Conservation (phyloP, 75 land plant genomes). For the Picea sitchensis region DNA sequence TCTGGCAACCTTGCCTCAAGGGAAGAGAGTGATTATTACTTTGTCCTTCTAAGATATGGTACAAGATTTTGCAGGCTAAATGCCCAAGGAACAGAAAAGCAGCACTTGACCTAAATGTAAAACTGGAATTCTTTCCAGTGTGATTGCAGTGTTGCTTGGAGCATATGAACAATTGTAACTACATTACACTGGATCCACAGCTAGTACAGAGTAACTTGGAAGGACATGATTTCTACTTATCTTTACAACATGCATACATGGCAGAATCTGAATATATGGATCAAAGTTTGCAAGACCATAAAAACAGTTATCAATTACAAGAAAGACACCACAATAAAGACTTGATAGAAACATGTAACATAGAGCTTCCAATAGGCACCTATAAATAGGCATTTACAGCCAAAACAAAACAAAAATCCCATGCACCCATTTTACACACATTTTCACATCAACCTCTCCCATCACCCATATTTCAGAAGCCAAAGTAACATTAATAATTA, state of each 20-base stretch:
- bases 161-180: not conserved
- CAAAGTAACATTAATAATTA: not conserved
- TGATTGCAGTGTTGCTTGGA: not conserved
- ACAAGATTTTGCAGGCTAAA: not conserved
- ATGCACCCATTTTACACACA: not conserved
- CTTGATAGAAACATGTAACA: too few species aligned
- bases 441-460: not conserved
- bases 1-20: too few species aligned
- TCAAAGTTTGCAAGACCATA: too few species aligned
- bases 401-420: conserved; percentile 1
- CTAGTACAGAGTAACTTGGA: not conserved
- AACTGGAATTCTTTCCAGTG: not conserved
- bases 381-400: not conserved
- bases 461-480: not conserved
- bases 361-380: not conserved
- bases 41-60: not conserved
- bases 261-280: too few species aligned
- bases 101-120: not conserved
- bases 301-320: too few species aligned
- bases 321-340: too few species aligned
- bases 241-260: too few species aligned
- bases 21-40: too few species aligned
- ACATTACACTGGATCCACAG: not conserved
- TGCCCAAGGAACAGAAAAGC: not conserved
- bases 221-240: not conserved